Base-by-base conservation (phyloP, 1,284 basidiomycete species). In the Entoloma clypeatum region DNA sequence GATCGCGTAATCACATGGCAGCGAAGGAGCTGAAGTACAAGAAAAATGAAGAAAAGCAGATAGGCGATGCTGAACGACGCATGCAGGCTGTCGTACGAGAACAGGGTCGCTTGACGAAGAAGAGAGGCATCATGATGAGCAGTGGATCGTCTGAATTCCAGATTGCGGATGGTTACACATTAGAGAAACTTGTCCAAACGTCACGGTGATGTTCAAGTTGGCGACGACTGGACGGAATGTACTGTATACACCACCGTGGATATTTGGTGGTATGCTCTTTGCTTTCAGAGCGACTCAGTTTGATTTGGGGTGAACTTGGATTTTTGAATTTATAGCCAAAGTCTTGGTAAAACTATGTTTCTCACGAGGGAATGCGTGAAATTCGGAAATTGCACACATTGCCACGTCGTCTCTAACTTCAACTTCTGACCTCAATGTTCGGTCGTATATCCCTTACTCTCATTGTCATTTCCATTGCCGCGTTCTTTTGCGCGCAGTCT, bases 31-130 rank as follows among this genome's bases (percentile, higher is more conserved):
- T 41, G 28, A 52, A 40, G 19, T 19, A 23, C 11, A 44, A 26
- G 26, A 14, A 54, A 11, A 41, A 43, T 25, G 47, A 30, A 44
- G 46, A 60, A 50, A 72, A 67, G 45, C 69, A 71, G 44, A 68
- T 69, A 24, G 67, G 64, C 11, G 81, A 82, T 47, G 78, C 86
- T 4, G 92, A 94, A 65, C 72, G 72, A 55, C 76, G 92, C 35
- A 97, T 97, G 93, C 83, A 88, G 56, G 81, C 81, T 38, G 81
- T 87, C 26, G 92, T 96, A 24, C 76, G 93, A 35, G 76, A 77
- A 22, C 85, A 92, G 62, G 93, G 93, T n/a, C 74, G 86, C 41
- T 65, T 86, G 47, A 75, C 79, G 44, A 93, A 87, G 71, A 82
- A 83, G 60, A 79, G 79, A 26, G 93, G 93, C 21, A 74, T 81